phyloP scores from a whole-genome alignment of 2,329 filamentous ascomycete genomes.

The Talaromyces rugulosus region DNA sequence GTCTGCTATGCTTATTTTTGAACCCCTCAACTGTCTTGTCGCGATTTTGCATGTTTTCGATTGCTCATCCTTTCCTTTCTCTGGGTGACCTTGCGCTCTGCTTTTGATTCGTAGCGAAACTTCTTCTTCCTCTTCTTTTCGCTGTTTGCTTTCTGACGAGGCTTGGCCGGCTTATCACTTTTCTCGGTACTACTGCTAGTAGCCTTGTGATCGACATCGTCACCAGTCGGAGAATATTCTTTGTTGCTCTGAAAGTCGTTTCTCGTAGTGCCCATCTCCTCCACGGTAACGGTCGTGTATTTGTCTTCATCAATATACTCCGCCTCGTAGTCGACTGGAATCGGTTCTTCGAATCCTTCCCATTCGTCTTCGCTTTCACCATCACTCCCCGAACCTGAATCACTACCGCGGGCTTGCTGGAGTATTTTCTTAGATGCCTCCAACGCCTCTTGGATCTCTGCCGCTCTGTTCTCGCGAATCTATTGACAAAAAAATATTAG shows the following conservation, averaged over 20 bases:
- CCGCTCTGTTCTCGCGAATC: slow-evolving; percentile 78
- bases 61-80: slow-evolving; percentile 66
- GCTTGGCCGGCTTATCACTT: slow-evolving; percentile 26
- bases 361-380: slow-evolving; percentile 51
- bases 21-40: slow-evolving; percentile 36
- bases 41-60: slow-evolving; percentile 62
- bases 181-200: slow-evolving; percentile 23
- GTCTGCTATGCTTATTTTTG: neutral
- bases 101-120: slow-evolving; percentile 88
- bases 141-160: slow-evolving; percentile 31
- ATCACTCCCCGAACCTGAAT: slow-evolving; percentile 26
- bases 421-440: slow-evolving; percentile 69
- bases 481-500: slow-evolving; percentile 33
- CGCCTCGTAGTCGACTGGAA: slow-evolving; percentile 71
- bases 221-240: neutral
- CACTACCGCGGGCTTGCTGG: slow-evolving; percentile 49
- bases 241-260: slow-evolving; percentile 44
- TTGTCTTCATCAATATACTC: slow-evolving; percentile 96
- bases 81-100: slow-evolving; percentile 64
- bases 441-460: slow-evolving; percentile 78
- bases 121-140: slow-evolving; percentile 80
- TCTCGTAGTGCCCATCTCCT: slow-evolving; percentile 75
- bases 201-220: slow-evolving; percentile 23
- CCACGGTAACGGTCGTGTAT: slow-evolving; percentile 91
- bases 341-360: slow-evolving; percentile 56